Evolutionary conservation across 768 basidiomycete genomes (phyloP).

Genomic region (Mycena vitilis): DNA sequence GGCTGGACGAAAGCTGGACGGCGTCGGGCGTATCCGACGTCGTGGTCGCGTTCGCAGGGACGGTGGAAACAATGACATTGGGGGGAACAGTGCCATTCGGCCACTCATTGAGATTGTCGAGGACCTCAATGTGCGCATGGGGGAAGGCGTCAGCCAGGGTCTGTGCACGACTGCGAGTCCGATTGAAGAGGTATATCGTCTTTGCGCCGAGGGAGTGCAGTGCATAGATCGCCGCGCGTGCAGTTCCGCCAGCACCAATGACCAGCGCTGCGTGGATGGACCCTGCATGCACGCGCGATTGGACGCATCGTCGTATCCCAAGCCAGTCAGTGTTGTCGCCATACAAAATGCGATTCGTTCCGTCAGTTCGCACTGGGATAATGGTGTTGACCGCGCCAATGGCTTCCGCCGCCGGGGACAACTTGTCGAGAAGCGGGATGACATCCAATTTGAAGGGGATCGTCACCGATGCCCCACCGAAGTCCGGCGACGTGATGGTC

Average conservation of each 20-base stretch:
- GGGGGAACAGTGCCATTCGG: slow-evolving; percentile 60
- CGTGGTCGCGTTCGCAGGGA: slow-evolving; percentile 77
- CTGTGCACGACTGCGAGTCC: slow-evolving; percentile 80
- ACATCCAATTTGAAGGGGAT: slow-evolving; percentile 96
- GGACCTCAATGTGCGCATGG: slow-evolving; percentile 64
- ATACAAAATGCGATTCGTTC: slow-evolving; percentile 61
- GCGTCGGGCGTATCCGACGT: slow-evolving; percentile 45
- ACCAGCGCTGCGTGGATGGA: slow-evolving; percentile 72
- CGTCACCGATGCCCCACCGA: slow-evolving; percentile 97
- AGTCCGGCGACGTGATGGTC: slow-evolving; percentile 72
- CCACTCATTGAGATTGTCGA: slow-evolving; percentile 70
- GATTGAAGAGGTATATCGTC: slow-evolving; percentile 88
- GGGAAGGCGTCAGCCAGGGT: slow-evolving; percentile 78
- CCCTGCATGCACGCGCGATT: slow-evolving; percentile 53
- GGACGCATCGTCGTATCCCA: slow-evolving; percentile 77
- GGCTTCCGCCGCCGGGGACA: slow-evolving; percentile 83
- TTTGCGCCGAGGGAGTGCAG: slow-evolving; percentile 74
- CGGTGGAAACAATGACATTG: slow-evolving; percentile 87
- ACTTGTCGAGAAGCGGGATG: slow-evolving; percentile 81
- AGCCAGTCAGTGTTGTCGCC: slow-evolving; percentile 99
- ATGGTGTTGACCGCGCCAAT: slow-evolving; percentile 98
- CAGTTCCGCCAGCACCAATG: slow-evolving; percentile 95
- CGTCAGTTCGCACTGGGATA: slow-evolving; percentile 62
- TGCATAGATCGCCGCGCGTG: slow-evolving; percentile 94
- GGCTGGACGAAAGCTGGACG: slow-evolving; percentile 63